Base-by-base conservation (phyloP, 768 basidiomycete genomes). In the Suillus subluteus region DNA sequence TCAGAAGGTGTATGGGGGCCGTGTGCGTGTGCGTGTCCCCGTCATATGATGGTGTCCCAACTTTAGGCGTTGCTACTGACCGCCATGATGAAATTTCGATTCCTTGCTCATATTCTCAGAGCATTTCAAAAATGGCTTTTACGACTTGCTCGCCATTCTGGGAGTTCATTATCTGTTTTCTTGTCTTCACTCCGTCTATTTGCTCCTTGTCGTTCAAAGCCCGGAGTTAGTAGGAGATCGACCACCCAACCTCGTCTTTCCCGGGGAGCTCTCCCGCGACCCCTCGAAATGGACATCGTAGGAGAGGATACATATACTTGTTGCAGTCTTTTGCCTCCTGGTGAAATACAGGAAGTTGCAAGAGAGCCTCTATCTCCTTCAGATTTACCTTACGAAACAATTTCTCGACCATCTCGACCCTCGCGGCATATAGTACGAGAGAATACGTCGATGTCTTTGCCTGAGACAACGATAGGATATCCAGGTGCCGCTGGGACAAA, bases 291-390 rank as follows among this genome's bases (percentile, higher is more conserved):
- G 21, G 56, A 23, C n/a, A 38, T 38, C 13, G n/a, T 6, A 15
- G 21, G n/a, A n/a, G 56, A 23, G 3, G 7, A 8, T 58, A 2
- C 9, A 38, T 21, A 37, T 6, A 30, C 35, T 48, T 63, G 48
- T 48, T 38, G 9, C 41, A 63, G 62, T 52, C 13, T 37, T 26
- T 15, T 50, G 21, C 62, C 62, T 30, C 12, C 48, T 52, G n/a
- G 3, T 37, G 21, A n/a, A 37, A 46, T n/a, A 11, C 26, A 23
- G 32, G 46, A 63, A 26, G 62, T n/a, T 23, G 50, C 43, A 56
- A 32, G 44, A n/a, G 16, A 62, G 2, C 23, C 62, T 18, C 13
- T 15, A 18, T 63, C 62, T 15, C 21, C 32, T 63, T 63, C 62
- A 23, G 50, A 63, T 63, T 13, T 37, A 7, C 62, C 62, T 55